Conservation (phyloP, 2,329 filamentous ascomycete genomes). For the Botrytis pseudocinerea region DNA sequence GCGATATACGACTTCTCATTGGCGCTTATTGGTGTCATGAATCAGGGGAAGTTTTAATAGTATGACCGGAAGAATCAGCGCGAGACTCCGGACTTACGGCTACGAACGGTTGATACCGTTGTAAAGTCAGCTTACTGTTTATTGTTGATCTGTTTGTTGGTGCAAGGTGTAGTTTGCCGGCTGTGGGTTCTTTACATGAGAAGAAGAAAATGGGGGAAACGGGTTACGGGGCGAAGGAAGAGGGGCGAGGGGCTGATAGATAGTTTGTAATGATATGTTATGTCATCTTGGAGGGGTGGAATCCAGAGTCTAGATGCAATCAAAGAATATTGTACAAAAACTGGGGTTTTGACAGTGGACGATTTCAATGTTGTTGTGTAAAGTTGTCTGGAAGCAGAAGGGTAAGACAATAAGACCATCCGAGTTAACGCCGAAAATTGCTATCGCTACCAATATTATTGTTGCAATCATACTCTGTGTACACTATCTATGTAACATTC, state of each 20-base stretch:
- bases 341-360: not conserved
- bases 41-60: not conserved
- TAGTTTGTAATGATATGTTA: not conserved
- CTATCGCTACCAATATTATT: not conserved
- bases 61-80: constrained; percentile 6
- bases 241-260: not conserved
- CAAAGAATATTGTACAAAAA: not conserved
- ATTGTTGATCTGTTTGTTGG: not conserved
- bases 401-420: not conserved
- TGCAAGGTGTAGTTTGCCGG: not conserved
- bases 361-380: not conserved
- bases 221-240: not conserved
- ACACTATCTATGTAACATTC: not conserved
- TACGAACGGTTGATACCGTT: not conserved
- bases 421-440: not conserved
- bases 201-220: not conserved
- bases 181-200: not conserved
- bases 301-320: not conserved
- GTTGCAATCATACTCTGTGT: not conserved
- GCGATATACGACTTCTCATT: not conserved
- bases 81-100: not conserved
- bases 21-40: not conserved
- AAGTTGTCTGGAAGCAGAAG: not conserved
- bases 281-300: not conserved
- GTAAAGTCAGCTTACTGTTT: constrained; percentile 3